Conservation (phyloP, 2,329 filamentous ascomycete species). For the Saccharata proteae region DNA sequence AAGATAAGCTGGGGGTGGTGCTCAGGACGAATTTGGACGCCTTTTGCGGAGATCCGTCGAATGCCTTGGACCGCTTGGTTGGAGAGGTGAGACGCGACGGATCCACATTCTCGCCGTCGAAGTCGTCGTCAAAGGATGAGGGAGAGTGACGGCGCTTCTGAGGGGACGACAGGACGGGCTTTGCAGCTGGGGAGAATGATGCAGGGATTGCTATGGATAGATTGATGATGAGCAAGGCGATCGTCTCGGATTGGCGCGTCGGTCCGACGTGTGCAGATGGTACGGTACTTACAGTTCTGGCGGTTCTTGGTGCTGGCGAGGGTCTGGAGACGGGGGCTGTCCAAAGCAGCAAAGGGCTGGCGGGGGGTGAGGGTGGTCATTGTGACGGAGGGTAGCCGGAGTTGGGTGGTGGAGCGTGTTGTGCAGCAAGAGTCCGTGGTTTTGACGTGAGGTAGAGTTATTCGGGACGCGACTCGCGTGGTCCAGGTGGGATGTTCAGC, state of each 20-base stretch:
- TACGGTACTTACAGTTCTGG: constrained; percentile 44
- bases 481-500: constrained; percentile 3
- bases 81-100: constrained; percentile 39
- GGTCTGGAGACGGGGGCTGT: constrained; percentile 55
- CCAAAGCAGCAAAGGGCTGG: constrained; percentile 65
- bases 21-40: constrained; percentile 27
- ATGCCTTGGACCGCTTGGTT: constrained; percentile 40
- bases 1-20: constrained; percentile 11
- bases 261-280: background rate
- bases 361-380: constrained; percentile 33
- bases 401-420: background rate
- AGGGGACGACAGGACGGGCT: constrained; percentile 18
- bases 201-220: constrained; percentile 19
- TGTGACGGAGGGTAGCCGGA: constrained; percentile 3
- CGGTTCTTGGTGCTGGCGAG: constrained; percentile 67
- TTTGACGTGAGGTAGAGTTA: constrained; percentile 5
- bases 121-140: constrained; percentile 31
- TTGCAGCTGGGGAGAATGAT: constrained; percentile 17
- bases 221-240: constrained; percentile 4
- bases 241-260: constrained; percentile 3
- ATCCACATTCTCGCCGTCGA: constrained; percentile 48
- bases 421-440: background rate
- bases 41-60: constrained; percentile 25
- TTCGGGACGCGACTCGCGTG: constrained; percentile 2
- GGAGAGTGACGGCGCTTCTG: constrained; percentile 36